A percentile compares a stretch with the other conserved stretches of the same genome.
Conservation (phyloP, 148 eudicot genomes). For the Rhododendron kiyosumense region DNA sequence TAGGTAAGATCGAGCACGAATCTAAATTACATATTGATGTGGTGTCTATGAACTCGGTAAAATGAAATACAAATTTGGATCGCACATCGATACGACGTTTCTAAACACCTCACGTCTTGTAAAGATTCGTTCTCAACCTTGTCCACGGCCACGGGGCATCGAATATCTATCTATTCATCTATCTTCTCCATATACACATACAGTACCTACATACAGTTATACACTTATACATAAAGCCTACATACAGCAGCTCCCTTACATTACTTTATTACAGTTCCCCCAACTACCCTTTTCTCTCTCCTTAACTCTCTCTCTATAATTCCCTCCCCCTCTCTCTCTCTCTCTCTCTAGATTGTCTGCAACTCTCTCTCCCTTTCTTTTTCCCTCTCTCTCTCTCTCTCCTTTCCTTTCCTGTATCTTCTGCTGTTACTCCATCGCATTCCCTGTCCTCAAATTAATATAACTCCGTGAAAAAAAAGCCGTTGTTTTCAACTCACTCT, state of each 20-base stretch:
- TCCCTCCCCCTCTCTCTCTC: not conserved
- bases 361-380: conserved; percentile 8
- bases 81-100: too few species aligned
- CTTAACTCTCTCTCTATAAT: conserved; percentile 19
- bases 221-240: not conserved
- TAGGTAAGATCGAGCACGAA: rapidly evolving
- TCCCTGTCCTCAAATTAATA: conserved; percentile 21
- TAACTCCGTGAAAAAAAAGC: conserved; percentile 7
- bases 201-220: too few species aligned
- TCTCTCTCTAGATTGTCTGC: conserved; percentile 12
- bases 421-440: conserved; percentile 35
- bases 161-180: too few species aligned
- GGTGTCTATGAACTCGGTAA: too few species aligned
- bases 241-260: not conserved
- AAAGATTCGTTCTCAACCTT: too few species aligned
- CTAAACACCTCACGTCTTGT: too few species aligned
- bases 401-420: conserved; percentile 4
- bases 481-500: not conserved
- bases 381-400: not conserved
- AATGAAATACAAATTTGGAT: too few species aligned
- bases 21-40: too few species aligned
- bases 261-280: not conserved
- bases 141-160: too few species aligned
- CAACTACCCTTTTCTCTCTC: conserved; percentile 12
- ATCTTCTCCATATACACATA: too few species aligned